Evolutionary conservation across 1,284 basidiomycete genomes (phyloP), one percentile per base, ranked within the genome.

Genomic region (Sanghuangporus baumii): DNA sequence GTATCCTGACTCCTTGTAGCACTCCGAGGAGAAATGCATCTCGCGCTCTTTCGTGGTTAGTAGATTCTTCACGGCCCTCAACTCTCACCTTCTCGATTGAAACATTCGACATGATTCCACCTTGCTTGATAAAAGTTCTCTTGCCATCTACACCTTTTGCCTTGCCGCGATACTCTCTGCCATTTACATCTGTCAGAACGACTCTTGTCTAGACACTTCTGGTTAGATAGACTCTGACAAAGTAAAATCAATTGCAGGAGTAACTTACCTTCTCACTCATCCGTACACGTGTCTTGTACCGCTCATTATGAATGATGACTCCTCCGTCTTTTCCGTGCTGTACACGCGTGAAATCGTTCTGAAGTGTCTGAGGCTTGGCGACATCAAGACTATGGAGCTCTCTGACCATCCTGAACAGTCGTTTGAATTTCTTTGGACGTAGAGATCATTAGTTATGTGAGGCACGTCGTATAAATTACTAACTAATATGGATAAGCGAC

Each of bases 211-310:
- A 31, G 23, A 0, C 38, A 41, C 55, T 38, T 48, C 36, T 62
- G 16, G 7, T 46, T 14, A 46, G 18, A 14, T 6, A 46, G 43
- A 6, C 9, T 6, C 16, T 18, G 43, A 46, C 5, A 31, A 31
- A 31, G 26, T 31, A 46, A n/a, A 18, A n/a, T 11, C 16, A n/a
- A 46, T 41, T 11, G 57, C 31, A 48, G 26, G 50, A 57, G 18
- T 14, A 6, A 62, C 68, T 18, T 66, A 75, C 77, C 70, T 73
- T 71, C 8, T 68, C 61, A 60, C 73, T 72, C 43, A 51, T 50
- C 34, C 75, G 70, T 7, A 77, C 67, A 41, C 74, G 68, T 11
- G 69, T 76, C 55, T 74, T 76, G 66, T 73, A 79, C 2, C 75
- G 71, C 2, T 71, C 62, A 63, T 77, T 77, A 8, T 64, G 58